phyloP scores from a whole-genome alignment of 2,329 filamentous ascomycete species.

The Colletotrichum truncatum region DNA sequence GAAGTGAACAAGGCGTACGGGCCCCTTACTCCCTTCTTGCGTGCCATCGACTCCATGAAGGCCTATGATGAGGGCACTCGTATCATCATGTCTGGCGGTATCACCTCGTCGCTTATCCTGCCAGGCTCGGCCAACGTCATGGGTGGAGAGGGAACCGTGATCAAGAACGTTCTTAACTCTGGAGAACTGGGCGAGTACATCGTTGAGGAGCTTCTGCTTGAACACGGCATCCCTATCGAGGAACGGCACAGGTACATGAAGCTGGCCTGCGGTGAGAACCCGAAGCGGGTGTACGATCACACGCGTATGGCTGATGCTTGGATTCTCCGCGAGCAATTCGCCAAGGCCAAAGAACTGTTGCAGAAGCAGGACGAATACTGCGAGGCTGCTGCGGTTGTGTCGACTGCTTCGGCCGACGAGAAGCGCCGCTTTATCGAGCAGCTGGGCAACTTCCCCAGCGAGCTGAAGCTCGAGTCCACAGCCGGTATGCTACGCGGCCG shows the following conservation, averaged over 20 bases:
- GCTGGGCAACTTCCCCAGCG: constrained; percentile 38
- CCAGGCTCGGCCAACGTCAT: constrained; percentile 55
- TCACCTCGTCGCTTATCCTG: constrained; percentile 55
- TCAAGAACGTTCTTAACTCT: constrained; percentile 49
- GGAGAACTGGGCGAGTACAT: constrained; percentile 46
- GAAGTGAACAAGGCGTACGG: constrained; percentile 43
- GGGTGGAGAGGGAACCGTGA: constrained; percentile 51
- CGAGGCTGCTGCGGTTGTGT: constrained; percentile 33
- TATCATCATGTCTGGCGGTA: constrained; percentile 52
- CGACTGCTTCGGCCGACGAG: constrained; percentile 32
- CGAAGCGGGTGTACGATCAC: constrained; percentile 46
- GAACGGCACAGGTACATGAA: constrained; percentile 51
- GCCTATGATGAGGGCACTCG: constrained; percentile 47
- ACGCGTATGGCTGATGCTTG: constrained; percentile 51
- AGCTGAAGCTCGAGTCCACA: constrained; percentile 50
- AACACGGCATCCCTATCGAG: constrained; percentile 43
- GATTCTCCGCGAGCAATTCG: constrained; percentile 48
- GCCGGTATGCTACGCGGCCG: constrained; percentile 50
- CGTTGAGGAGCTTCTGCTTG: constrained; percentile 51
- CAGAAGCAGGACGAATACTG: constrained; percentile 45
- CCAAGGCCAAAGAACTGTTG: constrained; percentile 44
- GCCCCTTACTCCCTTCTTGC: constrained; percentile 47
- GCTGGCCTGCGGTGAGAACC: constrained; percentile 57
- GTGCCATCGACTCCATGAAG: constrained; percentile 50
- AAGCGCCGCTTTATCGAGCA: constrained; percentile 32